These are phyloP conservation scores for Taphrina sp. DNA, from an alignment of 1,139 yeast species.

Conservation along the genomic window DNA sequence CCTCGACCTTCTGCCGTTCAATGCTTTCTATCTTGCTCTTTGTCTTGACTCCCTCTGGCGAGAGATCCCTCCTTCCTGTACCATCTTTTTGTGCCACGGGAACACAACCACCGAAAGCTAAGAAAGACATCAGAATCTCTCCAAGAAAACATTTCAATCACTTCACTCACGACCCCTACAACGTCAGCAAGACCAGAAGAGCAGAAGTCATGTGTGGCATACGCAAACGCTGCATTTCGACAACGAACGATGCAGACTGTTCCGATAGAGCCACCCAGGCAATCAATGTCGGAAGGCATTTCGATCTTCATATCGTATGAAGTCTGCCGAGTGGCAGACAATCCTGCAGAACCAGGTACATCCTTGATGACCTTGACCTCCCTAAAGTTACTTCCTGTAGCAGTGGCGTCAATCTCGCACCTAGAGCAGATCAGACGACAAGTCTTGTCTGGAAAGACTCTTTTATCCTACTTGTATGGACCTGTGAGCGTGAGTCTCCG, in stretches of 20 bases:
- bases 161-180: no score
- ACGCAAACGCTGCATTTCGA: conserved; percentile 28
- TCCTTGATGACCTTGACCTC: conserved; percentile 20
- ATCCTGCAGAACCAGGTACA: conserved; percentile 29
- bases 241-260: conserved; percentile 23
- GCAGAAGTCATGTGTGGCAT: no score
- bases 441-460: no score
- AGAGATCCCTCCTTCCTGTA: conserved; percentile 13
- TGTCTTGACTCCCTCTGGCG: conserved; percentile 25
- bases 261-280: conserved; percentile 28
- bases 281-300: conserved; percentile 13
- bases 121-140: no score
- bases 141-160: no score
- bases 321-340: conserved; percentile 31
- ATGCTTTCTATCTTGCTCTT: conserved; percentile 22
- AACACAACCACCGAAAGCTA: conserved; percentile 30
- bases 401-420: conserved; percentile 22
- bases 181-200: background rate
- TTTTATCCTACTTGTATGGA: conserved; percentile 7
- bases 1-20: conserved; percentile 25
- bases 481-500: no score
- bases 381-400: conserved; percentile 13
- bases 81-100: conserved; percentile 18
- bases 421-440: no score
- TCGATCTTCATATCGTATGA: conserved; percentile 24